phyloP scores from a whole-genome alignment of 1,139 yeast species.

The Blastobotrys capitulatus region DNA sequence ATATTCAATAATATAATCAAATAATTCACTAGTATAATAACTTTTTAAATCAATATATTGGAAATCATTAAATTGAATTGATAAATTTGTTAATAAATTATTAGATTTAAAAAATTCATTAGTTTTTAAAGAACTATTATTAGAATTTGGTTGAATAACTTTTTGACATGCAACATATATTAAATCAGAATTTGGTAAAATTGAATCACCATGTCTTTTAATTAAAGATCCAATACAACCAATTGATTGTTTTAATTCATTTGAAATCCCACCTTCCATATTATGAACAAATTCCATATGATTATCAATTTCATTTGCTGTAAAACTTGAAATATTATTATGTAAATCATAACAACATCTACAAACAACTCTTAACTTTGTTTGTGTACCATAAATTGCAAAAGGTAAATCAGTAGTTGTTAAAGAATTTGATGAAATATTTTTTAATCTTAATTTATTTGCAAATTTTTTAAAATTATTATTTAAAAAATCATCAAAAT shows the following conservation, averaged over 20 bases:
- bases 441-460: background rate
- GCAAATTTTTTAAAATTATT: background rate
- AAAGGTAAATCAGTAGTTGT: background rate
- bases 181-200: background rate
- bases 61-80: background rate
- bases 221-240: constrained; percentile 1
- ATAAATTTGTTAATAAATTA: background rate
- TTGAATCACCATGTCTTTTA: background rate
- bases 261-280: background rate
- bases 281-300: background rate
- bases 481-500: background rate
- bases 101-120: too few relatives aligned
- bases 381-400: background rate
- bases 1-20: background rate
- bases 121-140: too few relatives aligned
- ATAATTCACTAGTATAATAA: background rate
- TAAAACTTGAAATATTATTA: background rate
- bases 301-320: background rate
- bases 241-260: background rate
- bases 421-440: background rate
- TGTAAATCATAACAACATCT: background rate
- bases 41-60: background rate
- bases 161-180: background rate
- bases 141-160: background rate
- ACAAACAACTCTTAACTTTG: constrained; percentile 1